phyloP scores from a whole-genome alignment of 352 stramenopile genomes.

The Lagenidium giganteum region DNA sequence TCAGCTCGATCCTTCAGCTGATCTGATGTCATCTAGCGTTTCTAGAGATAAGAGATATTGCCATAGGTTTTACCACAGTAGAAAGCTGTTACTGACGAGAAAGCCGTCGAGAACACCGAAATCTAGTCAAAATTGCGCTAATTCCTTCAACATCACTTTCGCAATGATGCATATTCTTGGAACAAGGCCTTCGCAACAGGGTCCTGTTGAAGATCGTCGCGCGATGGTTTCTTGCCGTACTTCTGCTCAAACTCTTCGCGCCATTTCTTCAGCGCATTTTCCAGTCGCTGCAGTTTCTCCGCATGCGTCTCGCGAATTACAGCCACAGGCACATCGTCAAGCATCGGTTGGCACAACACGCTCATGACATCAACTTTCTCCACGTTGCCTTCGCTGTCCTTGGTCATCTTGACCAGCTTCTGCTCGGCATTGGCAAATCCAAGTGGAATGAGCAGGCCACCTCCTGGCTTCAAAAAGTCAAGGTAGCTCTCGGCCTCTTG shows the following conservation, averaged over 20 bases:
- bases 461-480: constrained; percentile 60
- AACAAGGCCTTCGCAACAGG: constrained; percentile 58
- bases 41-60: no score
- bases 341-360: constrained; percentile 79
- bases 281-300: constrained; percentile 53
- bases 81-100: no score
- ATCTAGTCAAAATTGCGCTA: no score
- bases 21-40: no score
- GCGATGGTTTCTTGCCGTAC: constrained; percentile 44
- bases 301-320: constrained; percentile 45
- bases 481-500: constrained; percentile 63
- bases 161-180: constrained; percentile 53
- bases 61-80: no score
- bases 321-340: constrained; percentile 45
- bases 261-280: constrained; percentile 58
- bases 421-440: constrained; percentile 55
- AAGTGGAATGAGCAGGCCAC: constrained; percentile 63
- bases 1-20: no score
- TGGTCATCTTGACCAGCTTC: constrained; percentile 85
- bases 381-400: constrained; percentile 42
- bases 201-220: constrained; percentile 64
- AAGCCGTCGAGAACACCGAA: no score
- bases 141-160: no score
- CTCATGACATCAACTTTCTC: constrained; percentile 77
- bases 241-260: constrained; percentile 51